Percentiles rank a stretch among this genome's conserved stretches.
Evolutionary conservation across 768 basidiomycete species (phyloP).

Genomic region (Phanerochaete sordida): DNA sequence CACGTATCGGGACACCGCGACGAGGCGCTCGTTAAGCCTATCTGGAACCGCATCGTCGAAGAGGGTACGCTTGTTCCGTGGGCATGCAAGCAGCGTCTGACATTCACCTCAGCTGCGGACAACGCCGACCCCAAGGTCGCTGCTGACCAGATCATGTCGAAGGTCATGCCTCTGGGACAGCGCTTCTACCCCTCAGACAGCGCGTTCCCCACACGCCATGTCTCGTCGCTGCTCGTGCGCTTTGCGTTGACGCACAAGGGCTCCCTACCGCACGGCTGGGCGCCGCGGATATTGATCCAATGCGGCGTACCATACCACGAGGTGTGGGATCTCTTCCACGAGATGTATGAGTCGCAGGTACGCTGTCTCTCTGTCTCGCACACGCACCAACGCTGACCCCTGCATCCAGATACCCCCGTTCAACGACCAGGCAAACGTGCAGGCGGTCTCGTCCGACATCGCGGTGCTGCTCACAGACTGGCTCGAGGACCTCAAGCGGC

Average conservation of each 20-base stretch:
- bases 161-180: slow-evolving; percentile 70
- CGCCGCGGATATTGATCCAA: slow-evolving; percentile 70
- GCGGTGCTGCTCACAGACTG: slow-evolving; percentile 78
- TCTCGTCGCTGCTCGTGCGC: slow-evolving; percentile 71
- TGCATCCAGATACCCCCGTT: slow-evolving; percentile 69
- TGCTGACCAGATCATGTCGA: slow-evolving; percentile 61
- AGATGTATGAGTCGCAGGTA: slow-evolving; percentile 75
- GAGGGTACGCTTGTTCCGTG: slow-evolving; percentile 47
- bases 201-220: slow-evolving; percentile 80
- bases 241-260: slow-evolving; percentile 63
- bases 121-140: slow-evolving; percentile 50
- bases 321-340: slow-evolving; percentile 82
- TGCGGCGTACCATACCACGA: slow-evolving; percentile 79
- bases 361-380: slow-evolving; percentile 11
- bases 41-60: slow-evolving; percentile 87
- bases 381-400: neutral
- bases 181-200: slow-evolving; percentile 89
- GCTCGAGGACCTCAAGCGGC: slow-evolving; percentile 72
- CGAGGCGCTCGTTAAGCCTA: slow-evolving; percentile 71
- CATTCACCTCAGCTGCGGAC: slow-evolving; percentile 37
- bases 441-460: slow-evolving; percentile 78
- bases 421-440: slow-evolving; percentile 75
- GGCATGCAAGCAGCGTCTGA: neutral
- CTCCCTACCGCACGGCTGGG: slow-evolving; percentile 75
- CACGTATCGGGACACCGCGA: slow-evolving; percentile 94